Evolutionary conservation across 2,329 filamentous ascomycete genomes (phyloP).

Genomic region (Pseudogymnoascus sp.): DNA sequence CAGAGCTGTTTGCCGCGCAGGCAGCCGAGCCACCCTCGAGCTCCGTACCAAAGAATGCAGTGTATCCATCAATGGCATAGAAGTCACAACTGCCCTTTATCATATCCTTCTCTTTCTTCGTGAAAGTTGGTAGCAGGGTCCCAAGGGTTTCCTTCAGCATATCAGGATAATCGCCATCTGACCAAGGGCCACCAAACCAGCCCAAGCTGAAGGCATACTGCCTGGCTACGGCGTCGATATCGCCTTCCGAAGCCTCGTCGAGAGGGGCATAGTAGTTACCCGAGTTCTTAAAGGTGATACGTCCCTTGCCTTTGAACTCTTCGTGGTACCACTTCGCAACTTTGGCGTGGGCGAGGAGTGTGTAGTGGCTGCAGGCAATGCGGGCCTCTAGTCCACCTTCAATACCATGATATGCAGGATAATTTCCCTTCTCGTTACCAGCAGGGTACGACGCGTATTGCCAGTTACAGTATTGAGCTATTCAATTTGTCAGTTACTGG

Average conservation of each 20-base stretch:
- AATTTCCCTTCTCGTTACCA: conserved; percentile 31
- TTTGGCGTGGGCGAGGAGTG: conserved; percentile 35
- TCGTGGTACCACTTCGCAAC: conserved; percentile 38
- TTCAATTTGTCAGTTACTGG: neutral
- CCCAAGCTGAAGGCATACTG: conserved; percentile 35
- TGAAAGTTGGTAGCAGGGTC: conserved; percentile 31
- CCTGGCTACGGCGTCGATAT: conserved; percentile 31
- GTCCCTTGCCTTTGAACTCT: conserved; percentile 34
- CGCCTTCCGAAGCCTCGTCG: conserved; percentile 26
- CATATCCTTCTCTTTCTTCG: conserved; percentile 31
- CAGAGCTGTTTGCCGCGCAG: conserved; percentile 33
- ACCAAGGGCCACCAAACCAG: conserved; percentile 40
- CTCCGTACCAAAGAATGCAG: conserved; percentile 24
- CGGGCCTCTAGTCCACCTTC: conserved; percentile 33
- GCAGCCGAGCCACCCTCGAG: conserved; percentile 29
- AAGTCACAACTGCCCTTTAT: conserved; percentile 38
- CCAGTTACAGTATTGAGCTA: conserved; percentile 39
- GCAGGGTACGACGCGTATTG: conserved; percentile 37
- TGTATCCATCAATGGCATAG: conserved; percentile 33
- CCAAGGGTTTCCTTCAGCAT: conserved; percentile 33
- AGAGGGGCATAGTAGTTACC: conserved; percentile 35
- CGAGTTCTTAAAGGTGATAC: conserved; percentile 36
- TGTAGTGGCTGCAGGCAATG: conserved; percentile 37
- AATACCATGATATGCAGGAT: conserved; percentile 36
- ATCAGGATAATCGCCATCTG: conserved; percentile 35